Base-by-base conservation (phyloP, 1,284 basidiomycete genomes). In the Leccinum pachyderme region DNA sequence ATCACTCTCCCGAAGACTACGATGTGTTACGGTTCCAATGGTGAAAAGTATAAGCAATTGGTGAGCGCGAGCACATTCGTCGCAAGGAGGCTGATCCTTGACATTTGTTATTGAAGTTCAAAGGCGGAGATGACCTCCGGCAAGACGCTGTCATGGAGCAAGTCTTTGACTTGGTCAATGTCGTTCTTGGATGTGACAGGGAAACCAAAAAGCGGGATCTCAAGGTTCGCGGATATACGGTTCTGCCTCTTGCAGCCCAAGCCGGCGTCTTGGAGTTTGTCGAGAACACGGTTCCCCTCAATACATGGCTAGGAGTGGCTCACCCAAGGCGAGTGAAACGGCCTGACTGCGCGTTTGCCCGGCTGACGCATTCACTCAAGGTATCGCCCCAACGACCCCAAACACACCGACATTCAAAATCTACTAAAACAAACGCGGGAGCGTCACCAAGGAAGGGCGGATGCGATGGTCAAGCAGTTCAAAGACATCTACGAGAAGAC, bases 121-220 rank as follows among this genome's bases (percentile, higher is more conserved):
- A 99, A 71, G 91, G 92, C 11, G 87, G 87, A 3, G 95, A 98
- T 62, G 96, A 99, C 66, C 73, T 97, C 32, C 86, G 96, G 29
- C 97, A 99, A 72, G 96, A 99, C 69, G 95, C 96, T 1, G 93
- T 99, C 47, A 98, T 99, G 95, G 94, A 98, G 68, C 97, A 99
- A 73, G 93, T 98, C 2, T 99, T 99, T 66, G 85, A 87, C 31
- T 79, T 98, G 43, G 89, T 95, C 53, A 98, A 99, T 60, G 75
- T 81, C 4, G 81, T 98, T 1, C 80, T 99, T 7, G 65, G 68
- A 8, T 78, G 78, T 11, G 93, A 98, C 69, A 79, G 85, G 27
- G 84, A 89, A 59, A 93, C 95, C 0, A 80, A 81, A 51, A 81
- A 82, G 52, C 84, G 96, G 11, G 76, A 84, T 33, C 77, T 99